phyloP scores from a whole-genome alignment of 1,139 yeast genomes.

The Starmera stellimalicola region DNA sequence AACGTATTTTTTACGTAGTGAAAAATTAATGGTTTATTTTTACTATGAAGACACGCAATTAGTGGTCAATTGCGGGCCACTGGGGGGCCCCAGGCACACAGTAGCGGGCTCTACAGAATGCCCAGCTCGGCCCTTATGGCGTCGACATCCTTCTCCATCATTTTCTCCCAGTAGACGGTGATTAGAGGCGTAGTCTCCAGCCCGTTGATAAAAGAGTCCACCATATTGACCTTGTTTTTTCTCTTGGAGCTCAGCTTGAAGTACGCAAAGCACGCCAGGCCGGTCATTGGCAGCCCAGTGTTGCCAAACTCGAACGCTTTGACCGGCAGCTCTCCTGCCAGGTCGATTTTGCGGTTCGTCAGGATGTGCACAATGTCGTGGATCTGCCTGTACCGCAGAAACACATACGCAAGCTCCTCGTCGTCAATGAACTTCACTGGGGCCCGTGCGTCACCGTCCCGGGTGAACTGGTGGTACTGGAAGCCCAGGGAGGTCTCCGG shows the following conservation, averaged over 20 bases:
- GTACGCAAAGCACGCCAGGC: conserved; percentile 81
- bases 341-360: conserved; percentile 79
- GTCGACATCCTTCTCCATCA: conserved; percentile 61
- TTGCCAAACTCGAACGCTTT: conserved; percentile 90
- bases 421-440: conserved; percentile 82
- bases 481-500: conserved; percentile 75
- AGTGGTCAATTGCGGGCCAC: no score
- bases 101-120: conserved; percentile 36
- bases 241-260: conserved; percentile 49
- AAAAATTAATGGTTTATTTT: no score
- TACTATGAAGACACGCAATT: no score
- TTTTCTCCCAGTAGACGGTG: conserved; percentile 89
- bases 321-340: conserved; percentile 93
- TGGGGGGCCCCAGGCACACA: no score
- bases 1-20: no score
- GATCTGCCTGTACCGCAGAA: conserved; percentile 89
- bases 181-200: conserved; percentile 65
- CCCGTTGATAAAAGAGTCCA: conserved; percentile 68
- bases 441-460: conserved; percentile 88
- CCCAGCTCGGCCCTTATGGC: conserved; percentile 68
- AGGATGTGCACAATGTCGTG: conserved; percentile 95
- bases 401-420: conserved; percentile 84
- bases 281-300: conserved; percentile 93
- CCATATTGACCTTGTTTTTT: conserved; percentile 34
- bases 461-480: conserved; percentile 77